phyloP scores from a whole-genome alignment of 2,329 filamentous ascomycete genomes.

The Aaosphaeria arxii region DNA sequence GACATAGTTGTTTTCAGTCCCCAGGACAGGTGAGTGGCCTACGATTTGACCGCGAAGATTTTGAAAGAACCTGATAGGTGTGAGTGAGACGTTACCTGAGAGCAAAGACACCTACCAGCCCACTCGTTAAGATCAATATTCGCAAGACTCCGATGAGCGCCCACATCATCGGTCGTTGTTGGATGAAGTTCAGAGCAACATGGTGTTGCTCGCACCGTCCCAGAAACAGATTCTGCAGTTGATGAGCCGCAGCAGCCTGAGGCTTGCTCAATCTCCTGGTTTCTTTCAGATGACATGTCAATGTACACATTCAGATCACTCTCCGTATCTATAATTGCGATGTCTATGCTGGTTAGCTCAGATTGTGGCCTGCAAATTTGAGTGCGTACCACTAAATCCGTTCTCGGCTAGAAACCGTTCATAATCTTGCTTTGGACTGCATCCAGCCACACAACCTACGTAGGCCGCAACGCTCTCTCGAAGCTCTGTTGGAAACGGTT shows the following conservation, averaged over 20 bases:
- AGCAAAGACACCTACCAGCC: conserved; percentile 3
- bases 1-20: no score
- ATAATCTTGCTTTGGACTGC: conserved; percentile 52
- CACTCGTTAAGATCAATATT: conserved; percentile 6
- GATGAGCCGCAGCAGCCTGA: not conserved
- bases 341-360: conserved; percentile 4
- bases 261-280: not conserved
- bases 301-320: conserved; percentile 9
- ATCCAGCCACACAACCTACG: conserved; percentile 60
- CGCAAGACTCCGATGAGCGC: conserved; percentile 1
- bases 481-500: conserved; percentile 47
- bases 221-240: no score
- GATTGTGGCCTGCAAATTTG: not conserved
- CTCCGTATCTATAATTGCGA: conserved; percentile 7
- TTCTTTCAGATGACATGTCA: conserved; percentile 1
- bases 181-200: not conserved
- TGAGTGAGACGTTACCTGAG: not conserved
- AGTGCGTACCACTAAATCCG: conserved; percentile 5
- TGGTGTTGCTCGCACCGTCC: not conserved
- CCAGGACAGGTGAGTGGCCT: not conserved
- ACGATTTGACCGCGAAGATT: conserved; percentile 7
- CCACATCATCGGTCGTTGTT: not conserved
- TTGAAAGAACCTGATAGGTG: conserved; percentile 4
- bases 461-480: conserved; percentile 51
- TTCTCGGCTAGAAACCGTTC: conserved; percentile 43